Conservation (phyloP, 495 filamentous ascomycete genomes). For the Daldinia vernicosa region DNA sequence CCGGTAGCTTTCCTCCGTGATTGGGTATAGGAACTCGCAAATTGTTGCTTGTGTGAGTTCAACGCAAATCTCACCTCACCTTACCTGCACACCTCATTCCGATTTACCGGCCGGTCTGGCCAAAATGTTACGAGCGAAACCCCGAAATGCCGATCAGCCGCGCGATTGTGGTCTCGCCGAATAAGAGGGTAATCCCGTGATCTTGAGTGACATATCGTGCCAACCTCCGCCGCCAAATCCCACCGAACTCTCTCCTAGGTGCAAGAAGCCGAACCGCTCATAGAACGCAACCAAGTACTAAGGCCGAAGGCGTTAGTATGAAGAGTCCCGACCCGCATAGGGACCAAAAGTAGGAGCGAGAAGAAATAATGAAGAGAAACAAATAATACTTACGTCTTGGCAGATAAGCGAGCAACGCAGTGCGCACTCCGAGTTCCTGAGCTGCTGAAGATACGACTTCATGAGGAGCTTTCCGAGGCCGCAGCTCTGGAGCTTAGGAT, state of each 20-base stretch:
- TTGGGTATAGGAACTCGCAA: slow-evolving; percentile 39
- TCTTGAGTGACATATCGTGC: slow-evolving; percentile 69
- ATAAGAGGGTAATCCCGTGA: slow-evolving; percentile 13
- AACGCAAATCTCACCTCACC: slow-evolving; percentile 23
- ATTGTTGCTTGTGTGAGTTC: slow-evolving; percentile 21
- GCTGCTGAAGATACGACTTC: slow-evolving; percentile 76
- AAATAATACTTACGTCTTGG: slow-evolving; percentile 63
- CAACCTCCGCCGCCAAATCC: slow-evolving; percentile 82
- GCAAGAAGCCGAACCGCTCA: slow-evolving; percentile 75
- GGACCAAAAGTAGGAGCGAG: background rate
- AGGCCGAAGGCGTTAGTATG: background rate
- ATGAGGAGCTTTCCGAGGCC: slow-evolving; percentile 80
- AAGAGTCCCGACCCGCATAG: background rate
- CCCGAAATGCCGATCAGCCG: background rate
- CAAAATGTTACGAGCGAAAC: background rate
- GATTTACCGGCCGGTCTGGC: background rate
- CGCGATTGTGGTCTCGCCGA: background rate
- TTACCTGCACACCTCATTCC: background rate
- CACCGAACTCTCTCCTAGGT: slow-evolving; percentile 69
- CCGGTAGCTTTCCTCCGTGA: slow-evolving; percentile 15
- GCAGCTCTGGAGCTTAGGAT: slow-evolving; percentile 75
- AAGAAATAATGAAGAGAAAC: background rate
- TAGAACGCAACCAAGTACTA: slow-evolving; percentile 76
- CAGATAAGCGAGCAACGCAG: slow-evolving; percentile 80
- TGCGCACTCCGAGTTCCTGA: slow-evolving; percentile 67